Percentiles rank a stretch among this genome's conserved stretches.
Evolutionary conservation across 441 rosid genomes (phyloP).

Genomic region (Brassica hybrid): DNA sequence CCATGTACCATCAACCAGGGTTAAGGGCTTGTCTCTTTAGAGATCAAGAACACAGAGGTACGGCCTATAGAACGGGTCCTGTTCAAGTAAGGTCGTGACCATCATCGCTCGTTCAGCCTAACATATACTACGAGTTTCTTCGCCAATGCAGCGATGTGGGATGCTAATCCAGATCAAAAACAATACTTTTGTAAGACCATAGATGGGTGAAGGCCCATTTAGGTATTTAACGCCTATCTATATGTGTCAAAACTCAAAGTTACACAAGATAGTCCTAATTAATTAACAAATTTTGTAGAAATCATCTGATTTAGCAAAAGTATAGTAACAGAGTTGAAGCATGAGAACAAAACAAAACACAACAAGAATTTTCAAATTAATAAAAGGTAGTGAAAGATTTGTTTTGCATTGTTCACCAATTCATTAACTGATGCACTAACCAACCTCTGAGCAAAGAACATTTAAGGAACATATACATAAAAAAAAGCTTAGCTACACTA

Average conservation of each 20-base stretch:
- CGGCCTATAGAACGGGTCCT: neutral
- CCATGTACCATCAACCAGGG: neutral
- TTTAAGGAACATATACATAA: slow-evolving; percentile 7
- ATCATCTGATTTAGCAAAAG: neutral
- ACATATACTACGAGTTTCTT: neutral
- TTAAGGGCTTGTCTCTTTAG: neutral
- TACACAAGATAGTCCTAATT: neutral
- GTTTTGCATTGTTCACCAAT: neutral
- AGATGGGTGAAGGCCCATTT: neutral
- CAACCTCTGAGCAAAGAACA: slow-evolving; percentile 17
- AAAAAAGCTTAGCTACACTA: slow-evolving; percentile 19
- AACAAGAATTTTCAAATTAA: neutral
- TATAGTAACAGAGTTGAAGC: neutral
- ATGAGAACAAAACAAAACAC: neutral
- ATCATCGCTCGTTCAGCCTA: no score
- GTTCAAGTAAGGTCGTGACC: slow-evolving; percentile 9
- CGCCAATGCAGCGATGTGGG: neutral
- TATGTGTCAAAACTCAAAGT: neutral
- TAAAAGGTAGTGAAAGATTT: neutral
- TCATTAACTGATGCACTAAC: neutral
- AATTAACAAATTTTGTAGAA: neutral
- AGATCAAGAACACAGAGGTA: neutral
- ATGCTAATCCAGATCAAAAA: neutral
- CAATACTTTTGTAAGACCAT: neutral
- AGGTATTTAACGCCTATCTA: neutral